phyloP scores from a whole-genome alignment of 2,329 filamentous ascomycete genomes.

The Diaporthe longicolla region DNA sequence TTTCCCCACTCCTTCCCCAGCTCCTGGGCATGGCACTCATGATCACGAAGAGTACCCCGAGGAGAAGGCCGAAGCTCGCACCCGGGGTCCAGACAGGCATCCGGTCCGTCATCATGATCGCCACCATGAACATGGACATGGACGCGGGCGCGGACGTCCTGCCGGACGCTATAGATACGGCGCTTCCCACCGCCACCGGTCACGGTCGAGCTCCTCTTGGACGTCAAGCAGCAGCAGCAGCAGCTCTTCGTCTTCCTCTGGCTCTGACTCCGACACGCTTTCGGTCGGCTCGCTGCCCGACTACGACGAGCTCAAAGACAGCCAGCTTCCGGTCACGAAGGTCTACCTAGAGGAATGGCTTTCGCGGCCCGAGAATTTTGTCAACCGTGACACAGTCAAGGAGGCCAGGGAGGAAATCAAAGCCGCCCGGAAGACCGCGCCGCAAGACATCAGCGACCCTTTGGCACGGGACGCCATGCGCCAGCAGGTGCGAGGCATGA shows the following conservation, averaged over 20 bases:
- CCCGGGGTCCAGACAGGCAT: slow-evolving; percentile 14
- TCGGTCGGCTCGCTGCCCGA: slow-evolving; percentile 67
- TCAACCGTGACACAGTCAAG: slow-evolving; percentile 61
- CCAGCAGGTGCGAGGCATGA: slow-evolving; percentile 61
- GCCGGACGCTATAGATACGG: slow-evolving; percentile 41
- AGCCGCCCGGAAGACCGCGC: slow-evolving; percentile 49
- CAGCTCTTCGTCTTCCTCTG: slow-evolving; percentile 53
- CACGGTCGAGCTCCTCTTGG: slow-evolving; percentile 50
- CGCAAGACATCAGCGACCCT: slow-evolving; percentile 45
- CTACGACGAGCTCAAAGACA: slow-evolving; percentile 63
- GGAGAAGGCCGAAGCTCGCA: slow-evolving; percentile 22
- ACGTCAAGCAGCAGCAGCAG: slow-evolving; percentile 54
- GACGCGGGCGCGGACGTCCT: slow-evolving; percentile 36
- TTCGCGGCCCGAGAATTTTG: slow-evolving; percentile 62
- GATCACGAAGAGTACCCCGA: neutral
- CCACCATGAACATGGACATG: slow-evolving; percentile 38
- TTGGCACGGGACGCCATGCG: slow-evolving; percentile 52
- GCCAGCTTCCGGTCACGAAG: slow-evolving; percentile 63
- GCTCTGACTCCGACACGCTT: slow-evolving; percentile 52
- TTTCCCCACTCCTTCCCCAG: neutral
- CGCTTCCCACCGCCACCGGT: slow-evolving; percentile 43
- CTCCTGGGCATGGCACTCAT: slow-evolving; percentile 2
- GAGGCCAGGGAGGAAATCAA: slow-evolving; percentile 61
- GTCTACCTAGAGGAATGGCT: slow-evolving; percentile 64
- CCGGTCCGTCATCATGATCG: slow-evolving; percentile 9